A percentile compares a stretch with the other conserved stretches of the same genome.
These are phyloP conservation scores for Fusarium nanum DNA, from an alignment of 2,329 filamentous ascomycete genomes.

Conservation along the genomic window DNA sequence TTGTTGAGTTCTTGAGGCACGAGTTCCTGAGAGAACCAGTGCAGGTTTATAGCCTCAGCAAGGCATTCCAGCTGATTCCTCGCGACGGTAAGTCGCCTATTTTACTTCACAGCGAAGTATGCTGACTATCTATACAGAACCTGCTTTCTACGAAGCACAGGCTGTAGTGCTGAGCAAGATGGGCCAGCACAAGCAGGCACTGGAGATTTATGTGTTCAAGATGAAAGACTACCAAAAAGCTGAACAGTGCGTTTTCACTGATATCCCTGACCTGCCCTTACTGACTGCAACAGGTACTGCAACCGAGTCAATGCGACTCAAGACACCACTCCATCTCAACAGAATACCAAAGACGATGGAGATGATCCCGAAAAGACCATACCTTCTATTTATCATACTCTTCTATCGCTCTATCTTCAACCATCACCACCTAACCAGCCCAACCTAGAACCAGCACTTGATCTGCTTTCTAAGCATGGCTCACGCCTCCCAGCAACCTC, in stretches of 20 bases:
- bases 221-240: conserved; percentile 88
- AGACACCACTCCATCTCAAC: conserved; percentile 55
- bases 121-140: conserved; percentile 64
- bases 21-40: conserved; percentile 79
- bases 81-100: conserved; percentile 71
- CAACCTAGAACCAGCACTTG: conserved; percentile 82
- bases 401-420: conserved; percentile 88
- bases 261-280: not conserved
- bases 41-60: conserved; percentile 80
- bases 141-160: conserved; percentile 87
- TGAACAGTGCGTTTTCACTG: conserved; percentile 76
- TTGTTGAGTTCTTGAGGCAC: conserved; percentile 79
- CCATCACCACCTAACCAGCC: conserved; percentile 79
- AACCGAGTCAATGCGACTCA: conserved; percentile 81
- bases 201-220: conserved; percentile 98
- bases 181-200: conserved; percentile 92
- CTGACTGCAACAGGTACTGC: conserved; percentile 74
- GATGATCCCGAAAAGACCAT: conserved; percentile 62
- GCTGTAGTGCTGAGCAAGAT: conserved; percentile 94
- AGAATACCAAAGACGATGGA: conserved; percentile 50
- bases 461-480: conserved; percentile 91
- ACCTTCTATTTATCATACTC: conserved; percentile 89
- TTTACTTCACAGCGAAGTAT: not conserved
- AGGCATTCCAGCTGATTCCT: conserved; percentile 81
- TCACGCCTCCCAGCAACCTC: conserved; percentile 89